A percentile compares a stretch with the other conserved stretches of the same genome.
These are phyloP conservation scores for Secale cereale DNA, from an alignment of 176 grass and related monocot species.

Conservation along the genomic window DNA sequence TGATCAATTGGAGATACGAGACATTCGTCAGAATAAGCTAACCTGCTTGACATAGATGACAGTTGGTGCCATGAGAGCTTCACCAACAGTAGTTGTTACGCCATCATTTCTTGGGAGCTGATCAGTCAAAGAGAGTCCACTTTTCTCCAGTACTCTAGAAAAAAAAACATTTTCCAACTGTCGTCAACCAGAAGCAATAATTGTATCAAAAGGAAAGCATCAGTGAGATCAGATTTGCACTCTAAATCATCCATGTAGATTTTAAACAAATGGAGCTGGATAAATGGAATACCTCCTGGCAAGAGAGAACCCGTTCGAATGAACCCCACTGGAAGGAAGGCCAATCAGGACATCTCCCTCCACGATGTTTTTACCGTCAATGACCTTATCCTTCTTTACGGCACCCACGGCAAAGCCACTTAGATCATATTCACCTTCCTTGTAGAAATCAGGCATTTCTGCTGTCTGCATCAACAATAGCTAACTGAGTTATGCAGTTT, in stretches of 20 bases:
- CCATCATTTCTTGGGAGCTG: slow-evolving; percentile 65
- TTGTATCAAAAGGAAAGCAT: neutral
- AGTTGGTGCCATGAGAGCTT: slow-evolving; percentile 96
- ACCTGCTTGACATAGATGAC: slow-evolving; percentile 96
- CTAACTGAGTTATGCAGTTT: neutral
- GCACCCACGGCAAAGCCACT: slow-evolving; percentile 90
- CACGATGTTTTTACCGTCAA: slow-evolving; percentile 83
- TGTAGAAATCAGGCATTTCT: slow-evolving; percentile 98
- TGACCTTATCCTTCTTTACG: slow-evolving; percentile 84
- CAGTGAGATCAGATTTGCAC: neutral
- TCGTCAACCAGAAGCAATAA: neutral
- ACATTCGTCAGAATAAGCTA: slow-evolving; percentile 10
- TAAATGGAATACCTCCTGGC: slow-evolving; percentile 68
- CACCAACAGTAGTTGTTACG: slow-evolving; percentile 57
- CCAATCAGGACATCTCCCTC: slow-evolving; percentile 89
- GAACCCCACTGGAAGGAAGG: slow-evolving; percentile 95
- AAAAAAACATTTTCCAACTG: neutral
- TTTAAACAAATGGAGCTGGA: neutral
- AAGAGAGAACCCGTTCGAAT: slow-evolving; percentile 96
- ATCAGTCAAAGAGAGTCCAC: slow-evolving; percentile 66
- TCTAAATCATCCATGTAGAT: neutral
- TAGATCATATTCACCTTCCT: slow-evolving; percentile 82
- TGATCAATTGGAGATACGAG: neutral
- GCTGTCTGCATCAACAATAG: slow-evolving; percentile 56
- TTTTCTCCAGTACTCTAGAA: slow-evolving; percentile 67